Base-by-base conservation (phyloP, 1,284 basidiomycete genomes). In the Peniophora sp. region DNA sequence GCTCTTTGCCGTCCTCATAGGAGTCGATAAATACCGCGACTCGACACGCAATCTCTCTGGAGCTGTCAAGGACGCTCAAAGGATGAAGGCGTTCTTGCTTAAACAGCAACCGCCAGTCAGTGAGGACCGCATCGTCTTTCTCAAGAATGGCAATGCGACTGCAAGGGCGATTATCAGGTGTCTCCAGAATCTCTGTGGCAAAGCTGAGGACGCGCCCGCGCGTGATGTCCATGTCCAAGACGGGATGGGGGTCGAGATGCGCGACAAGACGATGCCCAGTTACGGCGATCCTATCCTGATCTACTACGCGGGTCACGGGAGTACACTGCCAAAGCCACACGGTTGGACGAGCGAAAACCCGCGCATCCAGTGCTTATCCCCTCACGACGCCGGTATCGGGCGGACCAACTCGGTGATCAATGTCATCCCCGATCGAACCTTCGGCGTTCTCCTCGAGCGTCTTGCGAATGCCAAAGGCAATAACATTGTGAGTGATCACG, bases 281-380 rank as follows among this genome's bases (percentile, higher is more conserved):
- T 9, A 24, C 9, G 44, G 44, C 6, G 44, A 45, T 22, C 19
- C 44, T n/a, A 45, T 45, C 23, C n/a, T 45, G 20, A 45, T 45
- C 22, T 45, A 45, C 44, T 45, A 45, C n/a, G 44, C 44, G 6
- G 44, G 44, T 19, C 44, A 45, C 20, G 44, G 44, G 11, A 22
- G n/a, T 9, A 20, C 44, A 6, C 23, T 45, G 8, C 8, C 8
- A 6, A 6, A 8, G 6, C 44, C 44, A 16, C 6, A 3, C 5
- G 23, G 23, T 3, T 45, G 44, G 44, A 16, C 27, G 27, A 6
- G 6, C 27, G 27, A 32, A 5, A 5, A 5, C 27, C 6, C 6
- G 12, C 6, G n/a, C 6, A 41, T 41, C 8, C 39, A 41, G 16
- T 41, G 39, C 16, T 16, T 41, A 17, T n/a, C 20, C 5, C 39